Evolutionary conservation across 768 basidiomycete species (phyloP).

Genomic region (Goffeauzyma gilvescens): DNA sequence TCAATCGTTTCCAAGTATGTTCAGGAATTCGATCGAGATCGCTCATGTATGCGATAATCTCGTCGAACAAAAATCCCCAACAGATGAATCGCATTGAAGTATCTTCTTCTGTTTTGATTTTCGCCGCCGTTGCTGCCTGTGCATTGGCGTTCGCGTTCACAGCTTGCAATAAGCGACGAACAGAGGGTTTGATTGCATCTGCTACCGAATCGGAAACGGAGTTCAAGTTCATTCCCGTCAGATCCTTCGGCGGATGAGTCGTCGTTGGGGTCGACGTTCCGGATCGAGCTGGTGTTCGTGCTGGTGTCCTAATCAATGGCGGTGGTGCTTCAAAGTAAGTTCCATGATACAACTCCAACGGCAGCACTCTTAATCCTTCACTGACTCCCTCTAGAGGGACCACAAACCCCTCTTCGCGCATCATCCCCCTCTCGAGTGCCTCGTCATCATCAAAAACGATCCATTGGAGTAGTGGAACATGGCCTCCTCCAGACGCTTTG

Average conservation of each 20-base stretch:
- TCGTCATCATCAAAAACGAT: conserved; percentile 6
- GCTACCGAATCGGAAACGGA: too few relatives aligned
- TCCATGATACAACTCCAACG: conserved; percentile 28
- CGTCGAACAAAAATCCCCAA: conserved; percentile 36
- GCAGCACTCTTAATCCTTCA: conserved; percentile 15
- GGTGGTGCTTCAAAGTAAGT: conserved; percentile 22
- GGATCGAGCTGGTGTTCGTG: conserved; percentile 10
- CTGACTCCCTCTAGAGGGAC: too few relatives aligned
- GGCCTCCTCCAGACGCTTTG: conserved; percentile 28
- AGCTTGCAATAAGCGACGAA: too few relatives aligned
- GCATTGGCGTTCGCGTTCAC: conserved; percentile 2
- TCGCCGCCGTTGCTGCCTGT: background rate
- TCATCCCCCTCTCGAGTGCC: conserved; percentile 53
- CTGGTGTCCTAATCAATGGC: background rate
- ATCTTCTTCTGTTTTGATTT: too few relatives aligned
- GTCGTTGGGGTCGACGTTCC: background rate
- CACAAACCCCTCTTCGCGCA: conserved; percentile 48
- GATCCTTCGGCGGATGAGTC: background rate
- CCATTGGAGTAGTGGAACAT: conserved; percentile 46
- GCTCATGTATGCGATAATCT: conserved; percentile 54
- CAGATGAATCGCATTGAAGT: conserved; percentile 29
- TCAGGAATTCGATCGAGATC: conserved; percentile 69
- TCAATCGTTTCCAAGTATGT: conserved; percentile 39
- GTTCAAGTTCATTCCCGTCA: background rate
- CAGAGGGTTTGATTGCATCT: too few relatives aligned